Conservation (phyloP, 2,329 filamentous ascomycete genomes). For the Ceratocystis colombiana region DNA sequence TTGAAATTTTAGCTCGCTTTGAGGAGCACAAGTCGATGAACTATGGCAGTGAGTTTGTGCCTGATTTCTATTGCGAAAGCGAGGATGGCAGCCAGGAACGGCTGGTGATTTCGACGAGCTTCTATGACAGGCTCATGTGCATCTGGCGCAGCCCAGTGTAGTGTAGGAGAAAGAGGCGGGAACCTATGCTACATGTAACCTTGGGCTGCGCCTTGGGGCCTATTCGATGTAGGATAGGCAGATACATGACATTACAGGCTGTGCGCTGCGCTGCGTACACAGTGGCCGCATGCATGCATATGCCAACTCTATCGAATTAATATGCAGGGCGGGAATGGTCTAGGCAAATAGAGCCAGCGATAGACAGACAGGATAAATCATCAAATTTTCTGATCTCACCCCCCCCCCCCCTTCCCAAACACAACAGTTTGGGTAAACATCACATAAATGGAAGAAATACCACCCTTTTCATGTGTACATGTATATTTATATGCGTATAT, state of each 20-base stretch:
- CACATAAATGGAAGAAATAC: too few species aligned
- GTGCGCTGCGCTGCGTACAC: not conserved
- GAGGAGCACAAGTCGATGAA: slow-evolving; percentile 91
- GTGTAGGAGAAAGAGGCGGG: not conserved
- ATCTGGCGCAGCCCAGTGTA: slow-evolving; percentile 43
- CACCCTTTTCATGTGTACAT: too few species aligned
- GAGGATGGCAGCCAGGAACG: slow-evolving; percentile 29
- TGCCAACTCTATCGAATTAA: not conserved
- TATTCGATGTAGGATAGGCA: not conserved
- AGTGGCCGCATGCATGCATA: not conserved
- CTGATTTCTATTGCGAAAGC: slow-evolving; percentile 27
- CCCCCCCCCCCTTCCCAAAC: too few species aligned
- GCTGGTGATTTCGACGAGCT: slow-evolving; percentile 57
- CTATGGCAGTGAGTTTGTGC: slow-evolving; percentile 68
- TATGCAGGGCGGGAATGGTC: not conserved
- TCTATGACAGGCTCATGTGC: slow-evolving; percentile 63
- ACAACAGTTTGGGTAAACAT: too few species aligned
- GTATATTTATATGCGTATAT: too few species aligned
- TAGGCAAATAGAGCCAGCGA: not conserved
- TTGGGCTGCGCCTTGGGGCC: too few species aligned
- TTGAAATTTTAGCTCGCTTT: slow-evolving; percentile 60
- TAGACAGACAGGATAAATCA: not conserved
- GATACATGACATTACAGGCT: not conserved
- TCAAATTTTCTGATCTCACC: too few species aligned
- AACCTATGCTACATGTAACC: not conserved